Percentiles rank a stretch among this genome's conserved stretches.
Evolutionary conservation across 139 green algal species (phyloP).

Genomic region (Ostreobium quekettii): DNA sequence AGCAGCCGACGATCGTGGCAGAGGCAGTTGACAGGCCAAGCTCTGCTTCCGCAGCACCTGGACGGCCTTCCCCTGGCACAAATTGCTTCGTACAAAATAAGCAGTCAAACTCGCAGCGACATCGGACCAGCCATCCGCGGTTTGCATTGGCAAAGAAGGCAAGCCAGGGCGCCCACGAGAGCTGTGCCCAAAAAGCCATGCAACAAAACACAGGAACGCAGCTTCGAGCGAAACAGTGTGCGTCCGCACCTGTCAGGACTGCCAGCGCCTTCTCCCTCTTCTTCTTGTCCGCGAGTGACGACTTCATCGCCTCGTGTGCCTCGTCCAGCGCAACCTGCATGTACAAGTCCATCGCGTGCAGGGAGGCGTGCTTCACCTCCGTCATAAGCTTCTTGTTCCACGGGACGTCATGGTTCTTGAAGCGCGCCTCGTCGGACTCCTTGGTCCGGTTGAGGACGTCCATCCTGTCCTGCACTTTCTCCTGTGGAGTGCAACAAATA

Average conservation of each 20-base stretch:
- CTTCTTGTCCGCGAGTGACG: not conserved
- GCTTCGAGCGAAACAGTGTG: not conserved
- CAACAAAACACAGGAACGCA: too few species aligned
- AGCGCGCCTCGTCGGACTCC: constrained; percentile 15
- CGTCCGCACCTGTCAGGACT: not conserved
- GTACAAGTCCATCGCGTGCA: constrained; percentile 1
- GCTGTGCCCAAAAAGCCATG: not conserved
- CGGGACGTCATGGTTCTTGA: constrained; percentile 15
- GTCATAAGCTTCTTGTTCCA: constrained; percentile 15
- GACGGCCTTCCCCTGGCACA: too few species aligned
- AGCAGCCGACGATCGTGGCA: not conserved
- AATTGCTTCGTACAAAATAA: too few species aligned
- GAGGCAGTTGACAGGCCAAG: not conserved
- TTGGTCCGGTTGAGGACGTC: constrained; percentile 12
- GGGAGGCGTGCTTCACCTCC: constrained; percentile 16
- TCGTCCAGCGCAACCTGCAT: constrained; percentile 16
- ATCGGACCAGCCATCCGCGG: not conserved
- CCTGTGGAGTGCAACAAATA: too few species aligned
- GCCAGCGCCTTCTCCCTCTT: constrained; percentile 1
- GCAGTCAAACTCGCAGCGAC: not conserved
- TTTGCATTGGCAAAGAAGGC: not conserved
- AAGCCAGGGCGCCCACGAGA: not conserved
- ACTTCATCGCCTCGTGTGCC: not conserved
- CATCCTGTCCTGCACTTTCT: constrained; percentile 7
- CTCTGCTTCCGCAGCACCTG: not conserved